Base-by-base conservation (phyloP, 495 filamentous ascomycete species). In the Neurospora sp. region DNA sequence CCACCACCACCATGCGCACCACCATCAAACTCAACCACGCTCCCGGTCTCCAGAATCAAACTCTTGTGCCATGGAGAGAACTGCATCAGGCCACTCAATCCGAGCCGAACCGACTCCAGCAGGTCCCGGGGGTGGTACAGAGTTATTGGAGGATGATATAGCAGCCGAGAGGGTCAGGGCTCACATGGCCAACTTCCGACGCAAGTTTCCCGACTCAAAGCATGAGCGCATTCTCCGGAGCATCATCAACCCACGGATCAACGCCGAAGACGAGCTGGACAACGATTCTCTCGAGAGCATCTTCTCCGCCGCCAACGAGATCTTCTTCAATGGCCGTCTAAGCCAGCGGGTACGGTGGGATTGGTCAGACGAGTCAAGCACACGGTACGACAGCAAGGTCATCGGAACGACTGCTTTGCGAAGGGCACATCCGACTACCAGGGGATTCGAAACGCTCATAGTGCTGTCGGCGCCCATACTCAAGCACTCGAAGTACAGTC, bases 381-480 rank as follows among this genome's bases (percentile, higher is more conserved):
- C 76, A 3, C 75, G 74, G 73, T 84, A 82, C 76, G 77, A 81
- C 71, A 80, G 75, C 72, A 77, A 79, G 40, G 80, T 88, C 53
- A 84, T 89, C 70, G 87, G 86, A 44, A 88, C 84, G 6, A 89
- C 87, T 12, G 84, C 86, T 35, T 76, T 88, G 22, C 81, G 86
- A 22, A 79, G 76, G 38, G 80, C 83, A 10, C 68, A 74, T 40
- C 71, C 80, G 35, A 72, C 74, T 45, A 77, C 73, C 0, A 77
- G 79, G 35, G 86, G 86, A 17, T 87, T 83, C 76, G 86, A 88
- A 75, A 87, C 87, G 4, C 79, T 87, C 40, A 87, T 89, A 70
- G 84, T 87, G 44, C 79, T 89, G 39, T 87, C 85, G 40, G 78
- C 81, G 27, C 80, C 84, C 10, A 86, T 88, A 31, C 81, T 89